A percentile compares a stretch with the other conserved stretches of the same genome.
Evolutionary conservation across 2,329 filamentous ascomycete genomes (phyloP).

Genomic region (Claviceps lovelessii): DNA sequence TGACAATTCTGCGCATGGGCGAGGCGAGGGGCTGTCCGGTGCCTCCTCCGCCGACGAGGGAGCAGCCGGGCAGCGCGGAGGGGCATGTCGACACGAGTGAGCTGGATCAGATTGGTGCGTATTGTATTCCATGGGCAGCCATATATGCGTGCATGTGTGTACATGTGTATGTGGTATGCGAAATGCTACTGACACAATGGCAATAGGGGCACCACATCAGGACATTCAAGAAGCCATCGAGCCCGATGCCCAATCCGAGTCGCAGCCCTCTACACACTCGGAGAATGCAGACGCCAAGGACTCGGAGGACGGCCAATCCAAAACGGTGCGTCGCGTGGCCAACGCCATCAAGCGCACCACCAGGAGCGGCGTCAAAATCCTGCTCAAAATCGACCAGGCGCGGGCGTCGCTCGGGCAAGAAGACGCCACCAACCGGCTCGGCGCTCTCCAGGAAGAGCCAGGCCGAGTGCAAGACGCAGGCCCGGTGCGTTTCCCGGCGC

Average conservation of each 20-base stretch:
- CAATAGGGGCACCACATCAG: not conserved
- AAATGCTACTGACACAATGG: not conserved
- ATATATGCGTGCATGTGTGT: too few species aligned
- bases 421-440: slow-evolving; percentile 47
- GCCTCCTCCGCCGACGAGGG: slow-evolving; percentile 37
- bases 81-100: slow-evolving; percentile 31
- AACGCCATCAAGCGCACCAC: slow-evolving; percentile 53
- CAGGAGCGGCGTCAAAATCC: slow-evolving; percentile 58
- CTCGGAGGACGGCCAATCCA: slow-evolving; percentile 12
- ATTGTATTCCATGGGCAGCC: not conserved
- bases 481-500: slow-evolving; percentile 61
- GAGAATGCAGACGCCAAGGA: not conserved
- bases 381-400: slow-evolving; percentile 55
- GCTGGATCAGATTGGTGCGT: slow-evolving; percentile 21
- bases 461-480: slow-evolving; percentile 35
- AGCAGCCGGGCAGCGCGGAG: slow-evolving; percentile 21
- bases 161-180: too few species aligned
- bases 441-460: not conserved
- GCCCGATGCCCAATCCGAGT: not conserved
- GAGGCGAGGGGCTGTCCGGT: slow-evolving; percentile 70
- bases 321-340: slow-evolving; percentile 35
- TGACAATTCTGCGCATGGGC: slow-evolving; percentile 68
- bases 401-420: slow-evolving; percentile 45
- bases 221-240: not conserved
- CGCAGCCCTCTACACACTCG: not conserved